Evolutionary conservation across 495 filamentous ascomycete genomes (phyloP), one percentile per base, ranked within the genome.

Genomic region (Daldinia concentrica): DNA sequence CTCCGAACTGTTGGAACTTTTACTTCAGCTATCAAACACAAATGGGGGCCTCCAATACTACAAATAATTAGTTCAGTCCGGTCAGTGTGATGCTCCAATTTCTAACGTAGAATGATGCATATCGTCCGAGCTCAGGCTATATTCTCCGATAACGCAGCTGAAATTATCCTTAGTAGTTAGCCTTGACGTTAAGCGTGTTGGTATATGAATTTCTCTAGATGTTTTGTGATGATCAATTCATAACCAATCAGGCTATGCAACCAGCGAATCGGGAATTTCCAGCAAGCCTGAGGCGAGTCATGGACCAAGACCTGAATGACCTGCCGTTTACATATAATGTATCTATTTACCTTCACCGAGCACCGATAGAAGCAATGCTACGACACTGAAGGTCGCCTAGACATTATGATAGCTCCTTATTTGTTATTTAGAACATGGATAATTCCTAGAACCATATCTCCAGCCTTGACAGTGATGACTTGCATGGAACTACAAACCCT

Each of bases 81-180:
- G 51, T 57, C 37, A 57, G 36, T 29, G 29, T 22, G 29, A 12
- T 41, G 8, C 39, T 52, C 61, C 32, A 11, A 65, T 50, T 48
- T 26, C 56, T 50, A 24, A 62, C 4, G 30, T 58, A 43, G 22
- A 59, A 60, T 34, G 48, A 55, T 56, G 30, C 27, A 57, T 56
- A 61, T 61, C 34, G 58, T 32, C 43, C 27, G 55, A 72, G 26
- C 60, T 67, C 59, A 68, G 69, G 59, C 69, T 68, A 67, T 71
- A 66, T 64, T 64, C 36, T 48, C 37, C 30, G 12, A 55, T 6
- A 22, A 39, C 58, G 22, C 36, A 34, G 60, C 4, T 64, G 54
- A 60, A 55, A 66, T 72, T 68, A 67, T 50, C 64, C 69, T 45
- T 29, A 50, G 62, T 34, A 19, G 57, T 39, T 12, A 57, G 54